Evolutionary conservation across 2,329 filamentous ascomycete genomes (phyloP).

Genomic region (Exophiala oligosperma): DNA sequence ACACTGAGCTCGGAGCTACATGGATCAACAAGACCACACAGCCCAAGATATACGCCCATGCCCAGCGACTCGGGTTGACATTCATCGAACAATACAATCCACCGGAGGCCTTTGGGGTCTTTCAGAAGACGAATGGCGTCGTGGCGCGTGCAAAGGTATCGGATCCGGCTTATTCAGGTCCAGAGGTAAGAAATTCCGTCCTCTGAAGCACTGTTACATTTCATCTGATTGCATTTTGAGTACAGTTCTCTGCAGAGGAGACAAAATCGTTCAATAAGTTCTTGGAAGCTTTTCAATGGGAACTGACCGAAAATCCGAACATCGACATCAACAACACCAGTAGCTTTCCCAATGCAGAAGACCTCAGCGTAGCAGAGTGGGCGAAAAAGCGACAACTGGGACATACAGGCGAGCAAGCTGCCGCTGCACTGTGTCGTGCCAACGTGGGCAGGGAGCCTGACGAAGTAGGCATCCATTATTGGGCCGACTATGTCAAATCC

Average conservation of each 20-base stretch:
- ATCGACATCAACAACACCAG: slow-evolving; percentile 1
- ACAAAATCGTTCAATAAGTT: not conserved
- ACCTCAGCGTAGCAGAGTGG: not conserved
- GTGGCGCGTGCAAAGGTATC: not conserved
- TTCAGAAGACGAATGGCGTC: not conserved
- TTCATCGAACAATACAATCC: slow-evolving; percentile 7
- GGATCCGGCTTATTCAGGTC: slow-evolving; percentile 1
- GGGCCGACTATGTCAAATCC: too few relatives aligned
- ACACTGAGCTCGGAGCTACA: too few relatives aligned
- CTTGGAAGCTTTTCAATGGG: not conserved
- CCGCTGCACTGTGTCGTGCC: slow-evolving; percentile 18
- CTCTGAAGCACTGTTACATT: not conserved
- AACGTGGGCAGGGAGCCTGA: too few relatives aligned
- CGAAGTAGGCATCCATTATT: too few relatives aligned
- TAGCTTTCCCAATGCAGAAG: not conserved
- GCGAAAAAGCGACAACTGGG: not conserved
- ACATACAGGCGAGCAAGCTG: not conserved
- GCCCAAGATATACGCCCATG: too few relatives aligned
- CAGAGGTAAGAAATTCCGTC: not conserved
- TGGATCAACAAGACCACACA: too few relatives aligned
- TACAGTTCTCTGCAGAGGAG: not conserved
- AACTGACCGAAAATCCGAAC: not conserved
- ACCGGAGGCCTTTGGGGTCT: too few relatives aligned
- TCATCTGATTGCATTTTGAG: not conserved
- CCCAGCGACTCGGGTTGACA: slow-evolving; percentile 35